These are phyloP conservation scores for Leccinum uliginosum DNA, from an alignment of 768 basidiomycete species.

Conservation along the genomic window DNA sequence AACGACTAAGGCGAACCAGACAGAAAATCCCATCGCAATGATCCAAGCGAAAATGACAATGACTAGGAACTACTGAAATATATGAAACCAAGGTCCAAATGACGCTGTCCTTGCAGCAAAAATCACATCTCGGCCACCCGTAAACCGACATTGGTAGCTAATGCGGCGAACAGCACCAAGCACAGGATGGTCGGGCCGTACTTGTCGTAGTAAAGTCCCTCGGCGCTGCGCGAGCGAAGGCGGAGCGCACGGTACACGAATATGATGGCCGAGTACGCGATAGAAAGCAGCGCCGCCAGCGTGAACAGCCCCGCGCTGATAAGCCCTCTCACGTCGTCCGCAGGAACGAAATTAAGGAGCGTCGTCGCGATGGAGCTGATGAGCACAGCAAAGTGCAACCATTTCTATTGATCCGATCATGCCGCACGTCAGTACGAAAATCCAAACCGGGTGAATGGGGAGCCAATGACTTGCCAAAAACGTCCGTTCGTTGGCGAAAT, in stretches of 20 bases:
- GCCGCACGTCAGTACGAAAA: conserved; percentile 1
- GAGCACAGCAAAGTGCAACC: conserved; percentile 84
- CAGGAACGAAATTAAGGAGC: conserved; percentile 77
- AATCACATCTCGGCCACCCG: conserved; percentile 52
- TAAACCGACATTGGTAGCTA: conserved; percentile 72
- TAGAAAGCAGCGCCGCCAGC: conserved; percentile 79
- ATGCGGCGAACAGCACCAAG: conserved; percentile 59
- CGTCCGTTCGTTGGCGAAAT: conserved; percentile 93
- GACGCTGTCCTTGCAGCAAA: background rate
- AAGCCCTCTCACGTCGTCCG: conserved; percentile 70
- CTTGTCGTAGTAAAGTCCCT: conserved; percentile 85
- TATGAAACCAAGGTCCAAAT: background rate
- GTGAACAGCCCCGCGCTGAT: conserved; percentile 90
- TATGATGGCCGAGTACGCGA: conserved; percentile 80
- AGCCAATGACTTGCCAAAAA: conserved; percentile 67
- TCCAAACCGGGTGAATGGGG: background rate
- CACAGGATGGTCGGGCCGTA: conserved; percentile 81
- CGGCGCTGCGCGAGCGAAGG: conserved; percentile 66
- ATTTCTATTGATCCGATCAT: conserved; percentile 53
- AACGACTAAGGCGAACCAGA: background rate
- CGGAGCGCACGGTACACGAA: conserved; percentile 73
- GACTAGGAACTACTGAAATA: conserved; percentile 1
- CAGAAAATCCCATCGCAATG: background rate
- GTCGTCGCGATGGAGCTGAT: conserved; percentile 88
- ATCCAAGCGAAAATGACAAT: background rate